phyloP scores from a whole-genome alignment of 1,284 basidiomycete species.

The Ceratobasidium sp. region DNA sequence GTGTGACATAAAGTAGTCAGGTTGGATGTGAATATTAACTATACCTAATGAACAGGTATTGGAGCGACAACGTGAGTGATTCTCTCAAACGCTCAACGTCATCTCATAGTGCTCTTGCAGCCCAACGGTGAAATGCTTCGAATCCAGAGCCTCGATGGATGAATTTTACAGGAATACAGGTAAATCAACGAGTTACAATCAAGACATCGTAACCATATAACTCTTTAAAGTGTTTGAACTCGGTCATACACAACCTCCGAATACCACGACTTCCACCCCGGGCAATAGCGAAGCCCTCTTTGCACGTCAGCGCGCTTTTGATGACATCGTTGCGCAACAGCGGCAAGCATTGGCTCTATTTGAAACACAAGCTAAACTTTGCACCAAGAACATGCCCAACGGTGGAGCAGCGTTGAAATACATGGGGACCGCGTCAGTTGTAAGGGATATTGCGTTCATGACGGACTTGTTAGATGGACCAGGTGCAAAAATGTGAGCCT shows the following conservation, averaged over 20 bases:
- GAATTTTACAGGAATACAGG: constrained; percentile 40
- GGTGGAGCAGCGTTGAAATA: constrained; percentile 59
- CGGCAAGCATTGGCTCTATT: constrained; percentile 53
- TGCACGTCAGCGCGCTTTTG: constrained; percentile 37
- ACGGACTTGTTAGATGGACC: constrained; percentile 60
- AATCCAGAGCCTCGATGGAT: constrained; percentile 46
- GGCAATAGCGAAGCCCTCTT: not conserved
- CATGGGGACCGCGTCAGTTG: constrained; percentile 63
- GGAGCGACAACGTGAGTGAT: constrained; percentile 25
- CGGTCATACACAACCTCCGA: constrained; percentile 32
- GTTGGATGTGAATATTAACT: not conserved
- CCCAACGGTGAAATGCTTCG: constrained; percentile 60
- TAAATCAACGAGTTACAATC: not conserved
- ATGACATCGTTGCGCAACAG: constrained; percentile 40
- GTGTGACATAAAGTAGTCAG: not conserved
- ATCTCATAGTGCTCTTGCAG: constrained; percentile 47
- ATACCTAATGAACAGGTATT: constrained; percentile 4
- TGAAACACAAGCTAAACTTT: constrained; percentile 59
- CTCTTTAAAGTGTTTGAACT: constrained; percentile 34
- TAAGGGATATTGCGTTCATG: constrained; percentile 63
- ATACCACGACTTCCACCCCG: constrained; percentile 8
- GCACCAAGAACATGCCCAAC: constrained; percentile 56
- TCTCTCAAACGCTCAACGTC: too few species aligned
- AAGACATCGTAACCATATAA: not conserved
- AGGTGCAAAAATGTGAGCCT: constrained; percentile 60